Percentiles rank a stretch among this genome's conserved stretches.
phyloP scores from a whole-genome alignment of 139 green algal species.

The Nannochloris sp. region DNA sequence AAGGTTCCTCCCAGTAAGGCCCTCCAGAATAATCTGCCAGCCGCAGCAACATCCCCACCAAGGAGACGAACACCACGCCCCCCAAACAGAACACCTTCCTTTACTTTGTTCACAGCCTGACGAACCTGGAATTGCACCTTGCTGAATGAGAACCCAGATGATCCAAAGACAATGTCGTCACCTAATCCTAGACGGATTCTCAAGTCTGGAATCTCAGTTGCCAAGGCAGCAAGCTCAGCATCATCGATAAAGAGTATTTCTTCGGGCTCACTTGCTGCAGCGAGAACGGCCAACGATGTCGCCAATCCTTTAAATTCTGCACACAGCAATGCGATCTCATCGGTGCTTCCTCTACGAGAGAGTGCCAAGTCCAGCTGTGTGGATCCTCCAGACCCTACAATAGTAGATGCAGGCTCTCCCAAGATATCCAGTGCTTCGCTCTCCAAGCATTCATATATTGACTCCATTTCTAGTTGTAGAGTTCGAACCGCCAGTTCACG shows the following conservation, averaged over 20 bases:
- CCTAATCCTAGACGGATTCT: slow-evolving; percentile 60
- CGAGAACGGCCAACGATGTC: slow-evolving; percentile 53
- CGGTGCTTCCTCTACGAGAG: slow-evolving; percentile 35
- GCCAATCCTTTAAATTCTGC: slow-evolving; percentile 81
- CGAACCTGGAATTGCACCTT: slow-evolving; percentile 47
- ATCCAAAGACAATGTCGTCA: slow-evolving; percentile 65
- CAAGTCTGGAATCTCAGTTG: slow-evolving; percentile 83
- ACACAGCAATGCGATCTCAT: slow-evolving; percentile 79
- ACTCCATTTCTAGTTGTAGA: slow-evolving; percentile 89
- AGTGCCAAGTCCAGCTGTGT: slow-evolving; percentile 22
- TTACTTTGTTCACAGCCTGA: slow-evolving; percentile 35
- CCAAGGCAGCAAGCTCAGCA: slow-evolving; percentile 60
- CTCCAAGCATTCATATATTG: slow-evolving; percentile 72
- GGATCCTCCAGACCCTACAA: slow-evolving; percentile 2
- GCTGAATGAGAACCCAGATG: slow-evolving; percentile 40
- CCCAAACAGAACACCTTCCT: slow-evolving; percentile 75
- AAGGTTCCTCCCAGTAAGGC: slow-evolving; percentile 69
- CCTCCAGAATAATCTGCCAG: slow-evolving; percentile 58
- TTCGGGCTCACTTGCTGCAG: slow-evolving; percentile 29
- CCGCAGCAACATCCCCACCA: slow-evolving; percentile 48
- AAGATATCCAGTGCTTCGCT: slow-evolving; percentile 75
- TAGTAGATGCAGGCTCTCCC: slow-evolving; percentile 6
- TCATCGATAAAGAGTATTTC: slow-evolving; percentile 41
- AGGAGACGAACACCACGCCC: slow-evolving; percentile 70
- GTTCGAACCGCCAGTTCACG: slow-evolving; percentile 41